phyloP scores from a whole-genome alignment of 2,329 filamentous ascomycete species.

The Cladophialophora yegresii region DNA sequence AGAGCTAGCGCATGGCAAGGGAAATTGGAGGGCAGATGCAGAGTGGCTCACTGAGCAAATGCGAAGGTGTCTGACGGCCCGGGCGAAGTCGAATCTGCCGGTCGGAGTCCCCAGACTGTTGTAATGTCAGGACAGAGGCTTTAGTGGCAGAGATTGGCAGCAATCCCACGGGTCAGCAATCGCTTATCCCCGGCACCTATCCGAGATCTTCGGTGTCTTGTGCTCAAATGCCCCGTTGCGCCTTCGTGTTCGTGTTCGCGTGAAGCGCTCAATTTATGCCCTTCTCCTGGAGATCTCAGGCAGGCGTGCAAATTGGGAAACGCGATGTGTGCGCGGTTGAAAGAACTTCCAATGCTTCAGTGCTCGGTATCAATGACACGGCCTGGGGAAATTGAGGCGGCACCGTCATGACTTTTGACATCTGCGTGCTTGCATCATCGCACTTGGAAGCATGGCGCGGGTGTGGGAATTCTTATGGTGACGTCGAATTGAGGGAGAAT shows the following conservation, averaged over 20 bases:
- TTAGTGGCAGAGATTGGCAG: background rate
- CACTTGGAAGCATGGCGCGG: background rate
- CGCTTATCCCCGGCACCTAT: background rate
- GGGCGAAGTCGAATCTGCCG: background rate
- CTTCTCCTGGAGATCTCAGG: slow-evolving; percentile 6
- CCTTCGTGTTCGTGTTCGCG: slow-evolving; percentile 9
- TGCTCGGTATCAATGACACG: background rate
- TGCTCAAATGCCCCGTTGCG: background rate
- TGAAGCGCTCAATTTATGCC: background rate
- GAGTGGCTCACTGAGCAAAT: background rate
- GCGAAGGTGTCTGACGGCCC: background rate
- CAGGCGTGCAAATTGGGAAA: slow-evolving; percentile 1
- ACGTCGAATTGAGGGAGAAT: background rate
- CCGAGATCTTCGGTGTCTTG: background rate
- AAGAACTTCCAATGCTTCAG: background rate
- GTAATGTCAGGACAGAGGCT: background rate
- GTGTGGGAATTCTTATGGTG: background rate
- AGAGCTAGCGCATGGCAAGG: slow-evolving; percentile 1
- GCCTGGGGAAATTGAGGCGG: background rate
- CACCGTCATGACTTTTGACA: background rate
- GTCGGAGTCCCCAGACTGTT: background rate
- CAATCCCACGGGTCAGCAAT: slow-evolving; percentile 5
- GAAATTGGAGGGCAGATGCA: slow-evolving; percentile 15
- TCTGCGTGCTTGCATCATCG: slow-evolving; percentile 2
- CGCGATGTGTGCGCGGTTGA: background rate